Evolutionary conservation across 148 eudicot genomes (phyloP), one percentile per base, ranked within the genome.

Genomic region (Rhododendron mucronatum): DNA sequence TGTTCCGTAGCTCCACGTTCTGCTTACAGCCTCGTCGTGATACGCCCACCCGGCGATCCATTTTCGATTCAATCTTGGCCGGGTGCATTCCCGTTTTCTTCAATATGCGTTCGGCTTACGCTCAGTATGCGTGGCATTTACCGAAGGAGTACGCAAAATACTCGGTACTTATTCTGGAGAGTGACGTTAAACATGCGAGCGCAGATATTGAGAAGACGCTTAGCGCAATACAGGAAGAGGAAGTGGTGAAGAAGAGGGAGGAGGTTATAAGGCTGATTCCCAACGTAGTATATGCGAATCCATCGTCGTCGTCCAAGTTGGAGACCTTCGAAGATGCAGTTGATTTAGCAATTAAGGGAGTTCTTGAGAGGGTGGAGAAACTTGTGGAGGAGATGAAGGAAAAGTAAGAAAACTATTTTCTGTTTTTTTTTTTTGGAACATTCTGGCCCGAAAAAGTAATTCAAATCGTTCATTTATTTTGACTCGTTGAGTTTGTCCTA

Each of bases 21-120:
- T 92, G 94, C 82, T 61, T 92, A 35, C 94, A 92, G 63, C 94
- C 91, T 26, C 85, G 83, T 0, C 90, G 92, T 13, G 92, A 89
- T 53, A 87, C 91, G 0, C 47, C 26, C 45, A 91, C 92, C 0
- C 82, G 94, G 53, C 63, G 88, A 47, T 91, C 91, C 7, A 81
- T 87, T 26, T 91, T 92, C 41, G 94, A 92, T 28, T 92, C 94
- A 14, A 91, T 92, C 2, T 30, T 92, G 44, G 89, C 91, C 5
- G 94, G 94, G 3, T 92, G 94, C 82, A 91, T 92, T 9, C 94
- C 94, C 1, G 94, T 90, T 23, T 90, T 91, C 37, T 89, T 92
- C 73, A 76, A 86, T 51, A 84, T 88, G 0, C 87, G 82, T 16
- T 87, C 91, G 1, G 91, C 90, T 2, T 91, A 91, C 18, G 12